Evolutionary conservation across 257 asterid genomes (phyloP), one percentile per base, ranked within the genome.

Genomic region (Petunia axillaris): DNA sequence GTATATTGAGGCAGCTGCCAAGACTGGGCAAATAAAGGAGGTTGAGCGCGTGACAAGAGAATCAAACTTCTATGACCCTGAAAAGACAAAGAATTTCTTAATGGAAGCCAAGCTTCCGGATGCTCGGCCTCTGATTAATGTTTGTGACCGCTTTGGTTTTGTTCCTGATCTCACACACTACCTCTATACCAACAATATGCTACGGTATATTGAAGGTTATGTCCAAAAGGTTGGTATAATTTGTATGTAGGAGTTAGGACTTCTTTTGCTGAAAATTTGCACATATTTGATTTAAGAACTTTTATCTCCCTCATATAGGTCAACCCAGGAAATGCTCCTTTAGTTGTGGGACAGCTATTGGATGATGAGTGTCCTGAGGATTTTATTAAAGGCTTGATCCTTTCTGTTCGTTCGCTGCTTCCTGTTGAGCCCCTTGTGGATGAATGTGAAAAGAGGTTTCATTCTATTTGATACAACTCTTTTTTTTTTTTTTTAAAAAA

Each of bases 21-120:
- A 94, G 91, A 96, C 99, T 41, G 99, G 99, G 57, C 99, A 96
- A 87, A 96, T 96, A 43, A 96, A 96, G 90, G 99, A 96, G 83
- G 99, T 96, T 59, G 99, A 96, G 90, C 98, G 99, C 14, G 99
- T 94, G 50, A 96, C 99, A 1, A 90, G 99, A 85, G 99, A 96
- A 88, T 96, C 99, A 50, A 91, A 96, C 85, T 96, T 94, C 88
- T 96, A 94, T 85, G 97, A 96, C 83, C 89, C 99, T 54, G 99
- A 94, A 78, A 96, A 94, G 90, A 94, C 99, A 1, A 96, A 94
- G 87, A 96, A 93, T 88, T 96, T 96, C 87, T 85, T 96, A 85
- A 96, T 94, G 99, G 99, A 94, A 85, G 97, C 98, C 73, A 94
- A 96, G 82, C 99, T 96, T 65, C 99, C 99, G 2, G 99, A 96